These are phyloP conservation scores for Hyaloperonospora arabidopsidis DNA, from an alignment of 352 stramenopile species.

Conservation along the genomic window DNA sequence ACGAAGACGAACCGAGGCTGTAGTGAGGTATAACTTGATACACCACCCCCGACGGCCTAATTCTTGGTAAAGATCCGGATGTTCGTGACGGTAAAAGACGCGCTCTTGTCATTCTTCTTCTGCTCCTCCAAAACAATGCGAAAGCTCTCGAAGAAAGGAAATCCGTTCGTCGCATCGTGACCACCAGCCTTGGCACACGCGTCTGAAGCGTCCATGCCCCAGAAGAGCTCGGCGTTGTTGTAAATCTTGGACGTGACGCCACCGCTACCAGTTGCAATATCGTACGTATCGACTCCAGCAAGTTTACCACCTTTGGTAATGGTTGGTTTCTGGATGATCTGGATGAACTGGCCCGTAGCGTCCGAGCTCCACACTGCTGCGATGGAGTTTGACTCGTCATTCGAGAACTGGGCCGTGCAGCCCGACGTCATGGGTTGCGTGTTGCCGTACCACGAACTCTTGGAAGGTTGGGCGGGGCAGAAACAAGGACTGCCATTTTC, in stretches of 20 bases:
- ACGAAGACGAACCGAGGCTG: background rate
- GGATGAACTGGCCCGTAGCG: slow-evolving; percentile 53
- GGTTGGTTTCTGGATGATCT: slow-evolving; percentile 63
- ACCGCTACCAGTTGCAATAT: slow-evolving; percentile 39
- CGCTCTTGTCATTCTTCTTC: slow-evolving; percentile 58
- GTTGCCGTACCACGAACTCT: slow-evolving; percentile 51
- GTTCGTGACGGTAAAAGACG: slow-evolving; percentile 66
- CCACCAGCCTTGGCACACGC: slow-evolving; percentile 40
- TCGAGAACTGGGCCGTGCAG: slow-evolving; percentile 63
- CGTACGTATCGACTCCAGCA: slow-evolving; percentile 50
- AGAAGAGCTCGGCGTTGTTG: slow-evolving; percentile 68
- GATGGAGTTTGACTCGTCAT: slow-evolving; percentile 50
- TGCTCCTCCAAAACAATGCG: slow-evolving; percentile 68
- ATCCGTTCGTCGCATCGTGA: slow-evolving; percentile 56
- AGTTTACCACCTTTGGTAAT: slow-evolving; percentile 53
- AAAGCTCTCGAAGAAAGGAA: slow-evolving; percentile 76
- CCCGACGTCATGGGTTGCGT: slow-evolving; percentile 52
- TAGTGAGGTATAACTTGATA: background rate
- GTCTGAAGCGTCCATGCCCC: slow-evolving; percentile 37
- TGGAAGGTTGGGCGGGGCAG: slow-evolving; percentile 40
- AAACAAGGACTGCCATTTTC: slow-evolving; percentile 43
- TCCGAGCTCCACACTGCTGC: slow-evolving; percentile 59
- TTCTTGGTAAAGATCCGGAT: slow-evolving; percentile 68
- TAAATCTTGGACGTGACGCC: slow-evolving; percentile 61
- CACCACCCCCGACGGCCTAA: slow-evolving; percentile 20